Evolutionary conservation across 768 basidiomycete genomes (phyloP).

Genomic region (Russula lepida): DNA sequence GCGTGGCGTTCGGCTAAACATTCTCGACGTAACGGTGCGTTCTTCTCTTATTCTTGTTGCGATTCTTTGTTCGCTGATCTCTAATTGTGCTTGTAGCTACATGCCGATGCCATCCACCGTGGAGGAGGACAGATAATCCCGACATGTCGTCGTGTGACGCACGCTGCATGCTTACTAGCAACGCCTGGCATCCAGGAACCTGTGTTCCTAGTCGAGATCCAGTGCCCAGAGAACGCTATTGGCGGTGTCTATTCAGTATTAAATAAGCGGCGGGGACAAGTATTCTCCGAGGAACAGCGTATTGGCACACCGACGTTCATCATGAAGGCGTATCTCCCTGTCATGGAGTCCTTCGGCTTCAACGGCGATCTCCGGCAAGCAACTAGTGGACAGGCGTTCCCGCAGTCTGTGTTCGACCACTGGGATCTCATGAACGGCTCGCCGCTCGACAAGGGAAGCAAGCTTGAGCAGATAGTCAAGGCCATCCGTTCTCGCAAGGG

Average conservation of each 20-base stretch:
- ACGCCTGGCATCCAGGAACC: constrained; percentile 92
- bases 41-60: neutral
- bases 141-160: constrained; percentile 90
- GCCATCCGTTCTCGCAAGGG: constrained; percentile 88
- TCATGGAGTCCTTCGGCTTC: constrained; percentile 93
- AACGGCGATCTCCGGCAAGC: constrained; percentile 90
- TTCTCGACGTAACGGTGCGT: constrained; percentile 88
- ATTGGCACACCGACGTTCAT: constrained; percentile 99
- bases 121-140: constrained; percentile 99
- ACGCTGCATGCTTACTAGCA: constrained; percentile 91
- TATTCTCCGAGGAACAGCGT: constrained; percentile 96
- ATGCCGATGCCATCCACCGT: constrained; percentile 98
- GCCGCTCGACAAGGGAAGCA: constrained; percentile 84
- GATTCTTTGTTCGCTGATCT: neutral
- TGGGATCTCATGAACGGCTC: constrained; percentile 81
- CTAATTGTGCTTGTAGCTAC: constrained; percentile 56
- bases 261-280: constrained; percentile 97
- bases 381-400: constrained; percentile 97
- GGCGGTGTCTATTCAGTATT: constrained; percentile 92
- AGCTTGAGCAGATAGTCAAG: constrained; percentile 78
- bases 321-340: constrained; percentile 93
- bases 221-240: constrained; percentile 94
- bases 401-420: constrained; percentile 89
- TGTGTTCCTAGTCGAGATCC: constrained; percentile 95
- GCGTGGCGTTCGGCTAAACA: constrained; percentile 96